Percentiles rank a stretch among this genome's conserved stretches.
phyloP scores from a whole-genome alignment of 164 flowering plant species.

The Warburgia ugandensis region DNA sequence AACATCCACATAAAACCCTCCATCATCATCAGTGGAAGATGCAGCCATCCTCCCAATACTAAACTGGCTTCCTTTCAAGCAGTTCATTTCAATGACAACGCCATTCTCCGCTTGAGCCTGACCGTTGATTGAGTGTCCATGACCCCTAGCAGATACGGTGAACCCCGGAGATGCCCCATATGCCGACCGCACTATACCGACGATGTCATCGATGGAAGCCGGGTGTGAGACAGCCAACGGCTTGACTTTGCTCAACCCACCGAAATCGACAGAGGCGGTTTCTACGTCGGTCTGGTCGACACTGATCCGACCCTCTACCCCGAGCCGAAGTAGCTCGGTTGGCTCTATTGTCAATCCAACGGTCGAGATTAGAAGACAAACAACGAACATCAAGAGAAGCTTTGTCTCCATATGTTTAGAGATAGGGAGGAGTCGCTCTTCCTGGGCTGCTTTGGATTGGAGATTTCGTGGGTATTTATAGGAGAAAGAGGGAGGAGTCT shows the following conservation, averaged over 20 bases:
- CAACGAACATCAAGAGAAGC: constrained; percentile 37
- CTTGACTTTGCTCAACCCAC: constrained; percentile 25
- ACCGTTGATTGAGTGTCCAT: constrained; percentile 68
- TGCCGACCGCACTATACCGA: constrained; percentile 29
- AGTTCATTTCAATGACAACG: constrained; percentile 69
- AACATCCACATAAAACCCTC: constrained; percentile 46
- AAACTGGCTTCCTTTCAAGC: constrained; percentile 24
- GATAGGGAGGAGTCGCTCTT: no score
- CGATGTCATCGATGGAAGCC: constrained; percentile 39
- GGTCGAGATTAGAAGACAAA: constrained; percentile 42
- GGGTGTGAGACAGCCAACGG: constrained; percentile 61
- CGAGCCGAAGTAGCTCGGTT: constrained; percentile 31
- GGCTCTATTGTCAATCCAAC: constrained; percentile 45
- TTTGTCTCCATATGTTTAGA: no score
- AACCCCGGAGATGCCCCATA: constrained; percentile 35
- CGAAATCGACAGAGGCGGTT: constrained; percentile 54
- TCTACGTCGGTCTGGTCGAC: constrained; percentile 32
- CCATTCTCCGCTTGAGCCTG: constrained; percentile 70
- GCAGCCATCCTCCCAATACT: constrained; percentile 4
- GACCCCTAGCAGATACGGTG: constrained; percentile 54
- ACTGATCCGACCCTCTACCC: constrained; percentile 43
- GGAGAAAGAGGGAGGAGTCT: no score
- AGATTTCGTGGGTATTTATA: constrained; percentile 1
- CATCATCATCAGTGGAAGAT: neutral
- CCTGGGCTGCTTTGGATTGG: no score